phyloP scores from a whole-genome alignment of 2,329 filamentous ascomycete species.

The Coniochaeta hoffmannii region DNA sequence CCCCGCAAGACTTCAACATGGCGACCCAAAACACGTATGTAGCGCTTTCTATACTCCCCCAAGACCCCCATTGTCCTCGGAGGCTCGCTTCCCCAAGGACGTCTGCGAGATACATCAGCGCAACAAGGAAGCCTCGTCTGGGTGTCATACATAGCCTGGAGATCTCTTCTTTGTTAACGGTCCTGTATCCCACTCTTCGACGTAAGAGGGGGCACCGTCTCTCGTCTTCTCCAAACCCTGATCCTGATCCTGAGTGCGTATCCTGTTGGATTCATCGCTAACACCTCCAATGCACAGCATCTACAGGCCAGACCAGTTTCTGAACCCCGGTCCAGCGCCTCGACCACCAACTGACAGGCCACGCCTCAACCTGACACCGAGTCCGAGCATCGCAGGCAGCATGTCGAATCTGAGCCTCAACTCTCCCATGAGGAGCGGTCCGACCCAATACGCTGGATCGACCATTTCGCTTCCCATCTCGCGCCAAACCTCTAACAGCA shows the following conservation, averaged over 20 bases:
- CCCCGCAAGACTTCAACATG: background rate
- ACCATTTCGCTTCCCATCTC: slow-evolving; percentile 66
- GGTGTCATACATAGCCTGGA: background rate
- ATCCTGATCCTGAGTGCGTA: background rate
- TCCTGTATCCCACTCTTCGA: background rate
- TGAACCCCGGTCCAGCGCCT: slow-evolving; percentile 94
- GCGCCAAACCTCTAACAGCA: slow-evolving; percentile 52
- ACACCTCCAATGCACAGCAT: slow-evolving; percentile 28
- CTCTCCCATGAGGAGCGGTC: slow-evolving; percentile 60
- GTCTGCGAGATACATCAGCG: background rate
- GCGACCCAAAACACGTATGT: background rate
- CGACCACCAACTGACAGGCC: slow-evolving; percentile 80
- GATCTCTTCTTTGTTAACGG: background rate
- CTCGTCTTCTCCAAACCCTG: too few relatives aligned
- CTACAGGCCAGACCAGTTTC: slow-evolving; percentile 65
- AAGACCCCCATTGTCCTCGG: background rate
- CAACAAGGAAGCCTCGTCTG: background rate
- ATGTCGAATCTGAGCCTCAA: slow-evolving; percentile 69
- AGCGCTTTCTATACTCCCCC: background rate
- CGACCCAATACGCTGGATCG: slow-evolving; percentile 47
- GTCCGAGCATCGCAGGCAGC: slow-evolving; percentile 65
- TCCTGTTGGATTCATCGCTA: background rate
- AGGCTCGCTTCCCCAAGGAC: background rate
- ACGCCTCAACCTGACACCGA: slow-evolving; percentile 72
- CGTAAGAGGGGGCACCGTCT: background rate